These are phyloP conservation scores for Ogataea hybrid DNA, from an alignment of 1,139 yeast genomes.

Conservation along the genomic window DNA sequence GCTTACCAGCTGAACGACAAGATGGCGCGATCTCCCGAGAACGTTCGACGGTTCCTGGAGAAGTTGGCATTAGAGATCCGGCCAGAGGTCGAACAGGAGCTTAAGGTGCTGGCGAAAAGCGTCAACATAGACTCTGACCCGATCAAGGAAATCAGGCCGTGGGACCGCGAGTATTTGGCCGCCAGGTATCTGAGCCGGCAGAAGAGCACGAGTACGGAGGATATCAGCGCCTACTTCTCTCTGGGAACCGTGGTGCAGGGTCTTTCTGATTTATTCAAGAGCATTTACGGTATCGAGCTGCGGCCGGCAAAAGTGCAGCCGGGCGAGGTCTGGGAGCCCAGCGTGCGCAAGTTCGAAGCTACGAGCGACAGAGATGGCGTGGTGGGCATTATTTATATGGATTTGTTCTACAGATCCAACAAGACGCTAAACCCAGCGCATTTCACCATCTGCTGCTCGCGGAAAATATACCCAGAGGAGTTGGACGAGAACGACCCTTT, in stretches of 20 bases:
- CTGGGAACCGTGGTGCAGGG: conserved; percentile 89
- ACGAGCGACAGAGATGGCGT: conserved; percentile 55
- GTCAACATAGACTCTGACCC: conserved; percentile 32
- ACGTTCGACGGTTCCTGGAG: conserved; percentile 67
- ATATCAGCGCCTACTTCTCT: conserved; percentile 66
- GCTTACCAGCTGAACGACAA: conserved; percentile 85
- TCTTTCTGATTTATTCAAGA: conserved; percentile 63
- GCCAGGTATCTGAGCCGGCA: conserved; percentile 34
- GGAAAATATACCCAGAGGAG: conserved; percentile 58
- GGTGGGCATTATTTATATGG: conserved; percentile 68
- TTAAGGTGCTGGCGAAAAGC: conserved; percentile 35
- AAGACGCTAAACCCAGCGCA: conserved; percentile 84
- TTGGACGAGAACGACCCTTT: conserved; percentile 30
- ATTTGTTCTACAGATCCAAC: conserved; percentile 58
- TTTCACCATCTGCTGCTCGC: conserved; percentile 93
- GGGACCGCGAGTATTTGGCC: conserved; percentile 86
- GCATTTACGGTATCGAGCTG: conserved; percentile 73
- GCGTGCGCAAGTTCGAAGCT: conserved; percentile 80
- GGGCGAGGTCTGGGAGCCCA: conserved; percentile 92
- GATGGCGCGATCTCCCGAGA: conserved; percentile 81
- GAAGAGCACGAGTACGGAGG: conserved; percentile 36
- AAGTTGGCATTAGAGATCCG: conserved; percentile 52
- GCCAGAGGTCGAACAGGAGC: conserved; percentile 61
- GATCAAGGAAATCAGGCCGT: conserved; percentile 59
- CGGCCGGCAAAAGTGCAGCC: conserved; percentile 59